phyloP scores from a whole-genome alignment of 2,329 filamentous ascomycete species.

The Fusarium multiceps region DNA sequence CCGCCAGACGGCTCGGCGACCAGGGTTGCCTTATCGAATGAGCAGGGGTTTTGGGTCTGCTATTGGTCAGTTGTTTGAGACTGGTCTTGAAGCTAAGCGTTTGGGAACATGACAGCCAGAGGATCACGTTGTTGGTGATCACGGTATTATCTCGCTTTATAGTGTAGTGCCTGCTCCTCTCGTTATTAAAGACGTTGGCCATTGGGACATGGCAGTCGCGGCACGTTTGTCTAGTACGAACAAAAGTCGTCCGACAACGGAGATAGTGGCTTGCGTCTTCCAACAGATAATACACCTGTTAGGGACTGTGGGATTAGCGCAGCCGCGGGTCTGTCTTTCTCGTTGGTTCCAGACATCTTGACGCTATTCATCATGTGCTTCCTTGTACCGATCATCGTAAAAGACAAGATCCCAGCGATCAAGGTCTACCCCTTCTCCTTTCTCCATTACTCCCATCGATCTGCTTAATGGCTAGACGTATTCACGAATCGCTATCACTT shows the following conservation, averaged over 20 bases:
- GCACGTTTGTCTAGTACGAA: conserved; percentile 41
- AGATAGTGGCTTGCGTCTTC: conserved; percentile 43
- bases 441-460: conserved; percentile 14
- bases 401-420: conserved; percentile 6
- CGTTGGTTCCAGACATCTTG: conserved; percentile 37
- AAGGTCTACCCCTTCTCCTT: conserved; percentile 16
- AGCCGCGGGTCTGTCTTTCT: conserved; percentile 37
- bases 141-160: conserved; percentile 21
- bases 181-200: conserved; percentile 17
- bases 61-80: conserved; percentile 50
- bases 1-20: conserved; percentile 48
- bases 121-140: conserved; percentile 32
- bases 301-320: conserved; percentile 49
- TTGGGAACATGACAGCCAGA: conserved; percentile 51
- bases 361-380: conserved; percentile 23
- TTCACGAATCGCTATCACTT: conserved; percentile 20
- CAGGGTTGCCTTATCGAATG: conserved; percentile 42
- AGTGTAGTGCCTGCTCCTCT: background rate
- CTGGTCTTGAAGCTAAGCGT: conserved; percentile 42
- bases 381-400: conserved; percentile 1
- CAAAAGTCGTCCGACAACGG: conserved; percentile 40
- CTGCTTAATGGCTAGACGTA: conserved; percentile 20
- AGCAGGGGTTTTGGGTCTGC: conserved; percentile 47
- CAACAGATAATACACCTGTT: conserved; percentile 19
- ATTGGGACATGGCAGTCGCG: conserved; percentile 34